These are phyloP conservation scores for Suillus luteus DNA, from an alignment of 768 basidiomycete species.

Conservation along the genomic window DNA sequence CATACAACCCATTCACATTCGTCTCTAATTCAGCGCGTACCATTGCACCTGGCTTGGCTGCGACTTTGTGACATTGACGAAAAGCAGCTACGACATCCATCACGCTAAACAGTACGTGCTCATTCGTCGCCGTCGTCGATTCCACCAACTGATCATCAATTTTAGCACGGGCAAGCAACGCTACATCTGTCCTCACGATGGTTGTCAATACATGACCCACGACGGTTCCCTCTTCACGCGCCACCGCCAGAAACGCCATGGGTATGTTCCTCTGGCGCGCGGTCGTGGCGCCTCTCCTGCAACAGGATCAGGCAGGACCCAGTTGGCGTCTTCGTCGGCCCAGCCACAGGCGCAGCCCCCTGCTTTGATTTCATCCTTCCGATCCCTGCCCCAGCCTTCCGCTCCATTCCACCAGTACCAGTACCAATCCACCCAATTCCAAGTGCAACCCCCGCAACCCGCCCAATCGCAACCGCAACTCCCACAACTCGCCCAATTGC, in stretches of 20 bases:
- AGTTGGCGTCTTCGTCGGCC: no score
- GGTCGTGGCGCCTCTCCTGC: not conserved
- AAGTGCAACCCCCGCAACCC: no score
- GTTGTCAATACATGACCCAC: conserved; percentile 12
- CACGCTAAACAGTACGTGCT: conserved; percentile 20
- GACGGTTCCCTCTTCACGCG: conserved; percentile 28
- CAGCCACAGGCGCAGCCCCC: not conserved
- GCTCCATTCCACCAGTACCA: no score
- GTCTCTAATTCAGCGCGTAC: conserved; percentile 17
- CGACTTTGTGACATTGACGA: conserved; percentile 20
- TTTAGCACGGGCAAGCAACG: conserved; percentile 24
- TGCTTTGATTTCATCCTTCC: no score
- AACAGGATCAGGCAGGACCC: not conserved
- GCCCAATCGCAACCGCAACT: no score
- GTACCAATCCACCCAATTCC: no score
- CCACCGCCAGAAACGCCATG: conserved; percentile 26
- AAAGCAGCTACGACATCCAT: conserved; percentile 26
- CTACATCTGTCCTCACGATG: conserved; percentile 4
- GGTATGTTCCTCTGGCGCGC: conserved; percentile 17
- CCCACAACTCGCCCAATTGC: no score
- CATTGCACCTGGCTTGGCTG: conserved; percentile 20
- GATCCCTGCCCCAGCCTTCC: no score
- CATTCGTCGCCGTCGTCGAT: not conserved
- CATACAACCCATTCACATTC: no score
- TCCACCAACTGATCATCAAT: not conserved